Evolutionary conservation across 108 stramenopile genomes (phyloP), one percentile per base, ranked within the genome.

Genomic region (Mediolabrus comicus): DNA sequence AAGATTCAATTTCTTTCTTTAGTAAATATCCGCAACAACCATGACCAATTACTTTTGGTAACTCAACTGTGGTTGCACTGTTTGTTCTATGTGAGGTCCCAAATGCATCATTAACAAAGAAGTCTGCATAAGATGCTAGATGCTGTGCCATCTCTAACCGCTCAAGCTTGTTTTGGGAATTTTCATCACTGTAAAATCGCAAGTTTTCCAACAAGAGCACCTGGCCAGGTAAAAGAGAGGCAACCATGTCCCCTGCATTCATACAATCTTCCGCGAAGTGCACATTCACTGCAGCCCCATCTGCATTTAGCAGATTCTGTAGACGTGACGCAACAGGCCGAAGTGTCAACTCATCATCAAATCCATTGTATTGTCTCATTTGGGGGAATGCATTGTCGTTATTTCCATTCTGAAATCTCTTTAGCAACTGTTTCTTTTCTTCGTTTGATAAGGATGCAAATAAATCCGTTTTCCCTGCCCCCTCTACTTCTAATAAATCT

Each of bases 1-100:
- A 90, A 68, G 91, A 92, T 77, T 91, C 81, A 17, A 96, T 79
- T 77, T 96, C 95, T 65, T 91, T 87, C 24, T 79, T 84, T 28
- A 95, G 69, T 24, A 87, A 65, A 58, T 84, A 92, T 19, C 91
- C 91, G 26, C 83, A 75, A 72, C 61, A 66, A 57, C 77, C 61
- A 59, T 67, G 71, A 27, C 76, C 78, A 80, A 65, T 26, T 67
- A 86, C 67, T 16, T 57, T 56, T 16, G 91, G 84, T 24, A 90
- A 78, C 16, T 88, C 89, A 9, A 56, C 67, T n/a, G 74, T 74
- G 32, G 81, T 82, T 5, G 92, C 92, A 43, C 84, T 83, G 17
- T 69, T 63, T 14, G 94, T 96, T 12, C 99, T 91, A 81, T 99
- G 99, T 22, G 92, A 90, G n/a, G 98, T 99, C n/a, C 98, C 99